Evolutionary conservation across 768 basidiomycete species (phyloP), one percentile per base, ranked within the genome.

Genomic region (Strobilomyces confusus): DNA sequence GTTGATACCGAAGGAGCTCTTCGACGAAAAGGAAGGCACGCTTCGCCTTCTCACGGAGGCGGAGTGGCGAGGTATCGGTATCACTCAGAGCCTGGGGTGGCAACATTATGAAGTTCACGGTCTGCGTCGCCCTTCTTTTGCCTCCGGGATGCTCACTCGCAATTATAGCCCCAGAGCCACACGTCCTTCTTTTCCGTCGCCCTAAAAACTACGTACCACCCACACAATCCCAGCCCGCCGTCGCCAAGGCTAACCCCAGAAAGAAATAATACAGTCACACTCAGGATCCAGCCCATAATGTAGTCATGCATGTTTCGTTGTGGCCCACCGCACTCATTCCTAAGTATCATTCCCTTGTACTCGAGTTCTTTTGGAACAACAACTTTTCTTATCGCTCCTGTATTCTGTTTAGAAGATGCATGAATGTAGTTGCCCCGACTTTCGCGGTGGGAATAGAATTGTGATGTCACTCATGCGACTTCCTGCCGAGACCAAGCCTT

Each of bases 101-200:
- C 89, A 92, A 65, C 94, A 97, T 63, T 98, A 95, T 63, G 94
- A 95, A 75, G 90, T 95, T n/a, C 95, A 98, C 64, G 90, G 93
- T 87, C 58, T 58, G 78, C 58, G 20, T 34, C n/a, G 17, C 14
- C 44, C 23, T 15, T 36, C 25, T 19, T 45, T 40, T 46, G 34
- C 48, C 23, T 41, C 51, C 19, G 40, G 23, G 15, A 46, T 45
- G 23, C 58, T 69, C 36, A 69, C 47, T 32, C 14, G 9, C 19
- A 30, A 42, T 45, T 50, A 32, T 60, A 93, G 92, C 89, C 38
- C 93, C 93, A 9, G 92, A 92, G 69, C 92, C 93, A 11, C 93
- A 95, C 67, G 92, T 97, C 54, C 80, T 98, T 22, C 86, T 97
- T 51, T 98, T 98, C 73, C 84, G 95, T 63, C 86, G 95, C 51